Evolutionary conservation across 83 land plant species (phyloP), one percentile per base, ranked within the genome.

Genomic region (Larix sibirica): DNA sequence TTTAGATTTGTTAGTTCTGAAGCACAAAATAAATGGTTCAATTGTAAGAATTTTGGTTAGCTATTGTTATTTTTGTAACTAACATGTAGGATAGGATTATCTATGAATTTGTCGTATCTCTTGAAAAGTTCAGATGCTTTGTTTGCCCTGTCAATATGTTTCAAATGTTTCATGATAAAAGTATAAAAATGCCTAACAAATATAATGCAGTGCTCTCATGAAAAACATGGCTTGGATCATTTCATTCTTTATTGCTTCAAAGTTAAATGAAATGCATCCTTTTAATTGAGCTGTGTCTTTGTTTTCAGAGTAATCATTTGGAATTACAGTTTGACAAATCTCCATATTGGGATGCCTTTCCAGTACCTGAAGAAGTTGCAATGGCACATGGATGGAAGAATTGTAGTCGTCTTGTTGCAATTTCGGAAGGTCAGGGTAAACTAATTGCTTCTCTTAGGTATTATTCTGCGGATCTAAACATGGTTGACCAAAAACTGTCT

Each of bases 231-330:
- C 10, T 79, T 78, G 17, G 40, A 21, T 24, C 63, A 31, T 28
- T 77, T 21, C 40, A 18, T 83, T 54, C 17, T 64, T n/a, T 7
- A 21, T 64, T 64, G 26, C 42, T 78, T 33, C 54, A 47, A 47
- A 47, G 54, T 47, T 47, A 47, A 10, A 47, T 47, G 54, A 47
- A 47, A 47, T 47, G 54, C 54, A 47, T 47, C 54, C 12, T 47
- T 47, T 9, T 47, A 47, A 47, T 47, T 47, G 10, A 47, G 10
- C 10, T 42, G 28, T 66, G 65, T 31, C 10, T 85, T 77, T 33
- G 58, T 44, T 82, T 80, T 77, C 90, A 91, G 92, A 90, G 54
- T 50, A 88, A 90, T 65, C 82, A 89, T 50, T 26, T 90, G 17
- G 82, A 86, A 80, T 61, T 90, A 83, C 83, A 81, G 21, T 83